Conservation (phyloP, 1,284 basidiomycete genomes). For the Melampsora americana region DNA sequence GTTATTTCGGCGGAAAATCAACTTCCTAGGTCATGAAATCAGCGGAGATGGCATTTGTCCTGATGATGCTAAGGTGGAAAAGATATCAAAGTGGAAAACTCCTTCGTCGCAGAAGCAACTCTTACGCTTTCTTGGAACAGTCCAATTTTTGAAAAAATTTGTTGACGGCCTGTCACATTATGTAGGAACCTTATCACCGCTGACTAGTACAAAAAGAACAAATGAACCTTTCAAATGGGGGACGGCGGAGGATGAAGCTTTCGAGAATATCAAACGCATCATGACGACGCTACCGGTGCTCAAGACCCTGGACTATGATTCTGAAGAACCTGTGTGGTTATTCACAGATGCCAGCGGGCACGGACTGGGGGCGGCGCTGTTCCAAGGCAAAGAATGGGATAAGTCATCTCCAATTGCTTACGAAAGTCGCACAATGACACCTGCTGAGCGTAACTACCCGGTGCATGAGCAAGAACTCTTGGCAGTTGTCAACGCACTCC, state of each 20-base stretch:
- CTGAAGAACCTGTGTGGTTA: not conserved
- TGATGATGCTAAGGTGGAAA: conserved; percentile 52
- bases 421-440: conserved; percentile 47
- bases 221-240: not conserved
- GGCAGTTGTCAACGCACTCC: conserved; percentile 47
- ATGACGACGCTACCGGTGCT: conserved; percentile 1
- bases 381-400: not conserved
- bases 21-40: conserved; percentile 56
- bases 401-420: conserved; percentile 46
- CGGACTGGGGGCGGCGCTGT: not conserved
- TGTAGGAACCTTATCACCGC: conserved; percentile 52
- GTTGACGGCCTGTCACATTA: conserved; percentile 54
- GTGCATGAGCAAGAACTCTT: conserved; percentile 59
- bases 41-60: conserved; percentile 53
- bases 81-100: conserved; percentile 55
- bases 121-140: conserved; percentile 55
- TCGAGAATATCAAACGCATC: conserved; percentile 8
- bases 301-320: not conserved
- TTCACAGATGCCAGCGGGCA: conserved; percentile 2
- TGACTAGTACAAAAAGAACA: conserved; percentile 52
- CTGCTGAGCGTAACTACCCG: conserved; percentile 58
- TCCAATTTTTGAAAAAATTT: conserved; percentile 55
- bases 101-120: conserved; percentile 53
- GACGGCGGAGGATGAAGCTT: not conserved
- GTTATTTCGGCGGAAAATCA: conserved; percentile 51